phyloP scores from a whole-genome alignment of 2,329 filamentous ascomycete species.

The Penicillium sp. region DNA sequence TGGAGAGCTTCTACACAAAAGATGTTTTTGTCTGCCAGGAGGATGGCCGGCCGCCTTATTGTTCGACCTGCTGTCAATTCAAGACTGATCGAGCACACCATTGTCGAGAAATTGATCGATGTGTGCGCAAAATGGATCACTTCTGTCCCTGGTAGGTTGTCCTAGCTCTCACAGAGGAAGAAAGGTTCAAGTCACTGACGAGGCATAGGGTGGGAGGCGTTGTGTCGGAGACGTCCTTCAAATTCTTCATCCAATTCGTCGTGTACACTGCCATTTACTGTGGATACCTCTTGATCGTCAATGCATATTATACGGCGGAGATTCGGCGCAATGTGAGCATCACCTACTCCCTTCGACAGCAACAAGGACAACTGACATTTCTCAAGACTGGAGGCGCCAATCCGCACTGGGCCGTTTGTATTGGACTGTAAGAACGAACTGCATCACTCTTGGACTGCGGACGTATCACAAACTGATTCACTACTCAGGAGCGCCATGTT shows the following conservation, averaged over 20 bases:
- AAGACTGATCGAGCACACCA: constrained; percentile 89
- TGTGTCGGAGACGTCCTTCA: constrained; percentile 81
- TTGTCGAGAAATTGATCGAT: constrained; percentile 77
- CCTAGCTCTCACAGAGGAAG: background rate
- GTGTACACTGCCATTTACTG: constrained; percentile 72
- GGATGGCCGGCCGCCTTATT: constrained; percentile 85
- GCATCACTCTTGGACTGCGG: background rate
- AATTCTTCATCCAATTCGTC: constrained; percentile 89
- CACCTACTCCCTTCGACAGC: background rate
- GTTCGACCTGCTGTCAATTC: constrained; percentile 78
- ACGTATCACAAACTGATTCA: constrained; percentile 14
- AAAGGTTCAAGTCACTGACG: constrained; percentile 14
- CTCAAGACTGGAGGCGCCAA: constrained; percentile 47
- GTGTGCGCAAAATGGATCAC: constrained; percentile 90
- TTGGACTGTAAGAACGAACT: constrained; percentile 58
- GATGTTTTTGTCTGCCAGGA: constrained; percentile 81
- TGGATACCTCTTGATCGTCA: constrained; percentile 62
- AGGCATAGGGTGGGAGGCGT: constrained; percentile 78
- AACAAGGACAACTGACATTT: constrained; percentile 15
- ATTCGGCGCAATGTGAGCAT: constrained; percentile 49
- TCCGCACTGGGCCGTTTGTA: constrained; percentile 63
- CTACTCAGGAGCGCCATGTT: constrained; percentile 63
- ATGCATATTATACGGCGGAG: constrained; percentile 64
- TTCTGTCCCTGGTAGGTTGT: constrained; percentile 74
- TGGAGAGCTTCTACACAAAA: constrained; percentile 77